These are phyloP conservation scores for Tillandsia leiboldiana DNA, from an alignment of 176 grass and related monocot species.

Conservation along the genomic window DNA sequence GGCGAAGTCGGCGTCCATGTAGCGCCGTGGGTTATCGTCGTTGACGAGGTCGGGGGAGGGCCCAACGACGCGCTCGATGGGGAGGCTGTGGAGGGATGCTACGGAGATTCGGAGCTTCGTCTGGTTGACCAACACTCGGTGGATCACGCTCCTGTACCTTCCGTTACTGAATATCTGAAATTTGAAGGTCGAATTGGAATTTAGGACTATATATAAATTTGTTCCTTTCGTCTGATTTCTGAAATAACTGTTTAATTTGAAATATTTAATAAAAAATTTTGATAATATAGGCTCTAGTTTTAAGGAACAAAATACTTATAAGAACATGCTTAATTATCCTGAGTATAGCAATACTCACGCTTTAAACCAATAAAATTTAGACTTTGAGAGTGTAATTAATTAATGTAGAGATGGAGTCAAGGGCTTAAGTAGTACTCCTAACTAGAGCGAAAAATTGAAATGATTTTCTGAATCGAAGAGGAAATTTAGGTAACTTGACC, in stretches of 20 bases:
- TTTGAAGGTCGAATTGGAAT: neutral
- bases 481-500: conserved; percentile 15
- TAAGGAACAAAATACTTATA: no score
- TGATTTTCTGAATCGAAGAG: neutral
- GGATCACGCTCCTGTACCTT: conserved; percentile 72
- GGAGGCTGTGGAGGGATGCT: conserved; percentile 78
- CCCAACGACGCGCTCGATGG: conserved; percentile 28
- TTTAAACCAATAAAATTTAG: no score
- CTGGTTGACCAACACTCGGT: conserved; percentile 67
- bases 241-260: no score
- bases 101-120: conserved; percentile 49
- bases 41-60: conserved; percentile 50
- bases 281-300: no score
- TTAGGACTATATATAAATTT: no score
- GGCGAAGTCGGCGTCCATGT: conserved; percentile 81
- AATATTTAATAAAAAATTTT: no score
- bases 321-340: no score
- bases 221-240: no score
- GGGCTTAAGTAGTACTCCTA: neutral
- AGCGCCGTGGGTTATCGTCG: conserved; percentile 25
- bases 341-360: no score
- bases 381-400: no score
- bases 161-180: conserved; percentile 87
- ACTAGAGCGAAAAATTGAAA: neutral
- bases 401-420: no score